Percentiles rank a stretch among this genome's conserved stretches.
Evolutionary conservation across 176 grass and related monocot species (phyloP).

Genomic region (Oryza longistaminata): DNA sequence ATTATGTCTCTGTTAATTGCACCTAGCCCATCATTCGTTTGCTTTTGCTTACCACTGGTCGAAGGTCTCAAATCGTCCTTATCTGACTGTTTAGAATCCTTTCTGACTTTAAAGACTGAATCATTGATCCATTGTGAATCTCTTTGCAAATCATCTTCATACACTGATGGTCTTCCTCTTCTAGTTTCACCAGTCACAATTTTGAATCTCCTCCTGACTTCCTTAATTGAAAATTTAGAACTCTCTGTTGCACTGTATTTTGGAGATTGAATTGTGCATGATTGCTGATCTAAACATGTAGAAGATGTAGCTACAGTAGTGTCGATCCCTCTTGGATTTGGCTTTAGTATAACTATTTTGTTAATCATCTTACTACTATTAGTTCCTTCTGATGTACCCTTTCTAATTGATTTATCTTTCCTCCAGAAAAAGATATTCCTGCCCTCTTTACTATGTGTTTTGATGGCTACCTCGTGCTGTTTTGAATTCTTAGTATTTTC

Average conservation of each 20-base stretch:
- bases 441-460: constrained; percentile 40
- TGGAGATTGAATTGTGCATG: constrained; percentile 15
- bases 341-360: constrained; percentile 90
- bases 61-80: constrained; percentile 5
- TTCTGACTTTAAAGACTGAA: constrained; percentile 47
- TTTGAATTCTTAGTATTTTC: constrained; percentile 23
- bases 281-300: constrained; percentile 14
- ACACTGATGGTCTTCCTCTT: constrained; percentile 37
- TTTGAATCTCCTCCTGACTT: constrained; percentile 74
- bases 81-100: constrained; percentile 6
- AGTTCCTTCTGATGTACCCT: constrained; percentile 21
- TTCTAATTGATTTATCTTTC: constrained; percentile 55
- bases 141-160: constrained; percentile 39
- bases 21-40: background rate
- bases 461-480: constrained; percentile 17
- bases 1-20: constrained; percentile 18
- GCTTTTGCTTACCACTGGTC: constrained; percentile 27
- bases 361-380: constrained; percentile 46
- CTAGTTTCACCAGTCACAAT: constrained; percentile 52
- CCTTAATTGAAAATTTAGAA: constrained; percentile 79
- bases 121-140: constrained; percentile 28
- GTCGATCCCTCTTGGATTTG: constrained; percentile 47
- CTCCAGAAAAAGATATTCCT: constrained; percentile 64
- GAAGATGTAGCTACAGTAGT: constrained; percentile 7
- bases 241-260: constrained; percentile 42